Evolutionary conservation across 2,329 filamentous ascomycete genomes (phyloP), one percentile per base, ranked within the genome.

Genomic region (Aspergillus brasiliensis): DNA sequence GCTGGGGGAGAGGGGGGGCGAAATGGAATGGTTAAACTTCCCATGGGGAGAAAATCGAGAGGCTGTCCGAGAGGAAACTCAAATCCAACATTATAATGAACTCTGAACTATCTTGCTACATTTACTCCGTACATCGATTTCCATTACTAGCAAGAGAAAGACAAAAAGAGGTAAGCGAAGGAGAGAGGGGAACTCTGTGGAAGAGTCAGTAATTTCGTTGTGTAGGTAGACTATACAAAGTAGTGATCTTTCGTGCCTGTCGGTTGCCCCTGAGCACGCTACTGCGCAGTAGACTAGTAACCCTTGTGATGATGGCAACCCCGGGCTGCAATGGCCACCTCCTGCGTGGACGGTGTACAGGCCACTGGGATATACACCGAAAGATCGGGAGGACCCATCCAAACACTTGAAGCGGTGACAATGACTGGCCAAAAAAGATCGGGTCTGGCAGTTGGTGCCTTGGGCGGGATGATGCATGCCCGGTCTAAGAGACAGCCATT

Each of bases 391-490:
- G 58, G 60, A 59, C 63, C 64, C 62, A 63, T 60, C 48, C 40
- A 34, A 62, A 59, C 59, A 59, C 64, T 58, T 51, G 17, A 48
- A 60, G 56, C 37, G 51, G 57, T 55, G 52, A 59, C 46, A 57
- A 46, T 61, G 56, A 68, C 38, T 66, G 63, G 61, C 54, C 55
- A n/a, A 54, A 58, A 64, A 66, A 62, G 62, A 67, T 57, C 67
- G 69, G 69, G 61, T 63, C 65, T 67, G 65, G 62, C 66, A 68
- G 65, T 56, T 64, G 55, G 59, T 69, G 63, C 65, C 67, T 65
- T 65, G 67, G 66, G 57, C 65, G 66, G 66, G 64, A 70, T 72
- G 70, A 71, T 73, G 67, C 68, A 70, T 63, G 58, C 65, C 58
- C 63, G 67, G 60, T 51, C 65, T 63, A 64, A 62, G 63, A 70